Evolutionary conservation across 2,329 filamentous ascomycete species (phyloP), one percentile per base, ranked within the genome.

Genomic region (Aureobasidium sp.): DNA sequence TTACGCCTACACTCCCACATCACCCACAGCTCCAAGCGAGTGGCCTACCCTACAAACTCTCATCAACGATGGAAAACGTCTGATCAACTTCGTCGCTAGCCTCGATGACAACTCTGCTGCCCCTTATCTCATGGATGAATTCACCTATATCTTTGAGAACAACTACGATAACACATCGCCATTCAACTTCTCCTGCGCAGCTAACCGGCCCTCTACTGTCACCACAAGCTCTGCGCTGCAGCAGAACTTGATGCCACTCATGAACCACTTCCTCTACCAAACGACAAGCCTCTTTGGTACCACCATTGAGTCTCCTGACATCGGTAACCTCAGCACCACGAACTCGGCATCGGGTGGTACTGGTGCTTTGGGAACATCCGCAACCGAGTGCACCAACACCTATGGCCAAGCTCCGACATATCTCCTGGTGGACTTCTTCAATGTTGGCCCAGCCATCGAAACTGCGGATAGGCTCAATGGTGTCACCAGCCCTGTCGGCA

Each of bases 231-330:
- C 70, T 1, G 88, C 86, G 1, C 69, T 88, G 27, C 69, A 76
- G 0, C 77, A 78, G 1, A 81, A 82, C 65, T 80, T 84, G 66
- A 79, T 94, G 70, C 84, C 88, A 27, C 77, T 94, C 10, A 80
- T 89, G 76, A 94, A 94, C 77, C 89, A 94, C 75, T 93, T 94
- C 77, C 80, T 87, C 57, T 85, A 92, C 75, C 75, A 79, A 61
- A 73, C 69, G 5, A 69, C 84, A 23, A 70, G 76, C n/a, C 71
- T 78, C 19, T 72, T 79, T 4, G 78, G 77, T 62, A 53, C 25
- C 15, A 81, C 69, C 50, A 69, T 89, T 67, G 74, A 82, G 64
- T 75, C 84, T 42, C 87, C 87, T 2, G 81, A 87, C 65, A 76
- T 80, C n/a, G 78, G 75, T 64, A 77, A 81, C 66, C 81, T 88